A percentile compares a stretch with the other conserved stretches of the same genome.
Conservation (phyloP, 345 rosid genomes). For the Acer yangbiense region DNA sequence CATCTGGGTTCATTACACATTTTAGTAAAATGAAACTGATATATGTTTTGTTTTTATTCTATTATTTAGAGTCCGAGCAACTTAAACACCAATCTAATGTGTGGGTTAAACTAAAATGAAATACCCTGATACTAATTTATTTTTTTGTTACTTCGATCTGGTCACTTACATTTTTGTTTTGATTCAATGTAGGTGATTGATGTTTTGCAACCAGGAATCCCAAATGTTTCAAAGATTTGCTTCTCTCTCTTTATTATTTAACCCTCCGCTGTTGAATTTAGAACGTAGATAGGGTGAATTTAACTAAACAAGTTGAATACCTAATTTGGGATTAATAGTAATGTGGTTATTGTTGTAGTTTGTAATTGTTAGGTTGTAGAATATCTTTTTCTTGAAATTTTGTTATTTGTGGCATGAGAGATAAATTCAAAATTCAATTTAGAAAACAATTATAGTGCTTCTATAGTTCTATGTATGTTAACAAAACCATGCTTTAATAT, state of each 20-base stretch:
- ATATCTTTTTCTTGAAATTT: too few species aligned
- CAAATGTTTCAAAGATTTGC: constrained; percentile 74
- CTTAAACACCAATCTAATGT: neutral
- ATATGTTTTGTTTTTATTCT: neutral
- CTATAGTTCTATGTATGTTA: neutral
- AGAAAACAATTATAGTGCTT: neutral
- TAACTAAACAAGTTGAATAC: neutral
- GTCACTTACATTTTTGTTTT: neutral
- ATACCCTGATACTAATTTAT: neutral
- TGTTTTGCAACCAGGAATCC: constrained; percentile 73
- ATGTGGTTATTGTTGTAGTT: too few species aligned
- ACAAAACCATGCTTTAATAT: neutral
- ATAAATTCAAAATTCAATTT: too few species aligned
- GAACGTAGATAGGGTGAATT: neutral
- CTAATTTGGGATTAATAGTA: neutral
- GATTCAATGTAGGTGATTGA: constrained; percentile 49
- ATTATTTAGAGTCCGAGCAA: neutral
- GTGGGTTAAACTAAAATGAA: neutral
- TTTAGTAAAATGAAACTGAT: neutral
- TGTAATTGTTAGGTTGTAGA: too few species aligned
- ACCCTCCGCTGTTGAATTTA: neutral
- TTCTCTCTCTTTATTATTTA: neutral
- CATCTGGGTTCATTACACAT: too few species aligned
- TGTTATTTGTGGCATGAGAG: neutral
- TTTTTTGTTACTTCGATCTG: neutral